Conservation (phyloP, 805 yeast genomes). For the Metschnikowia arizonensis region DNA sequence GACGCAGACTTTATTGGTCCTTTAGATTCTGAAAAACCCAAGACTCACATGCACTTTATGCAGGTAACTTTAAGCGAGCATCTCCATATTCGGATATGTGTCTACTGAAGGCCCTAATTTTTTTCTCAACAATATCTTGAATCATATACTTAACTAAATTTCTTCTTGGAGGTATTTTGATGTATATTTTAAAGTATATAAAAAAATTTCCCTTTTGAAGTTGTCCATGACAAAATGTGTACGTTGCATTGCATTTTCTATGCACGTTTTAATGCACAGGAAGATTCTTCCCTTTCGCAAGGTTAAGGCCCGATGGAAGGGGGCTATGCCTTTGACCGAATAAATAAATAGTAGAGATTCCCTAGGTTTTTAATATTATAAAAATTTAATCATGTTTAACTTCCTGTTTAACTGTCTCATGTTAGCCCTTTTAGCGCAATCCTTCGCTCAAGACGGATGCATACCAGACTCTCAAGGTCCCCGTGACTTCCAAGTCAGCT, state of each 20-base stretch:
- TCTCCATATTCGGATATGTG: background rate
- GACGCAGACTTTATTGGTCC: background rate
- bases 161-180: background rate
- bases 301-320: background rate
- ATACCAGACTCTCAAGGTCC: background rate
- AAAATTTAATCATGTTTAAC: background rate
- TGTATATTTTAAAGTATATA: too few relatives aligned
- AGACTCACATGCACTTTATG: background rate
- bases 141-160: background rate
- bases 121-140: background rate
- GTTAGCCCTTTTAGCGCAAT: background rate
- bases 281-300: background rate
- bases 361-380: too few relatives aligned
- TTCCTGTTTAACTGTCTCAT: too few relatives aligned
- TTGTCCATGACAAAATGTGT: background rate
- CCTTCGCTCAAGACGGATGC: background rate
- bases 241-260: background rate
- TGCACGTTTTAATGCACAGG: background rate
- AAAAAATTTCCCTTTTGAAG: background rate
- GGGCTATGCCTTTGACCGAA: background rate
- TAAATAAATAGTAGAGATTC: background rate
- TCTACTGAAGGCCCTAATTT: background rate
- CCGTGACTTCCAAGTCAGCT: constrained; percentile 9
- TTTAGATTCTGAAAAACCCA: background rate
- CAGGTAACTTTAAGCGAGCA: background rate